Percentiles rank a stretch among this genome's conserved stretches.
Conservation (phyloP, 1,284 basidiomycete species). For the Pseudozyma tsukubaensis region DNA sequence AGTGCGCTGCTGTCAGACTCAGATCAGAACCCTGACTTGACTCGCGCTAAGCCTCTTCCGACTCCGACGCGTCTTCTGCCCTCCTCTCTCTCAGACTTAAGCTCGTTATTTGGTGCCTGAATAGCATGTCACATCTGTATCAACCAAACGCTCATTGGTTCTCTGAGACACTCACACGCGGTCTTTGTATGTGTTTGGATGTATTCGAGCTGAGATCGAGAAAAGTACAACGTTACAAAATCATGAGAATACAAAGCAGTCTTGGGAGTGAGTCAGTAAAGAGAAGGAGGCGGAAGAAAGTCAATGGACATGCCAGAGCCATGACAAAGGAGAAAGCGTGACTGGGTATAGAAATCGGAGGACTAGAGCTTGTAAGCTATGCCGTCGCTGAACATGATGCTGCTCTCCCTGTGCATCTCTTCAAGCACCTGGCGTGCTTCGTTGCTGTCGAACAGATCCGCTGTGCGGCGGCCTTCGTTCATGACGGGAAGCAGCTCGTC, state of each 20-base stretch:
- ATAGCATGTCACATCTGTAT: too few relatives aligned
- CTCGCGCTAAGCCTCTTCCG: too few relatives aligned
- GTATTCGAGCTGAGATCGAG: not conserved
- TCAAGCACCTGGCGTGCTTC: constrained; percentile 76
- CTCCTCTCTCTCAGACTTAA: too few relatives aligned
- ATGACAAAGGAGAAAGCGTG: too few relatives aligned
- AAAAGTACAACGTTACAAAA: constrained; percentile 8
- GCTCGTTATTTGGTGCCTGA: too few relatives aligned
- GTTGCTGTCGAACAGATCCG: constrained; percentile 79
- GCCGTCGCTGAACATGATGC: constrained; percentile 78
- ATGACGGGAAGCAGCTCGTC: constrained; percentile 79
- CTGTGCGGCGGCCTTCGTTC: constrained; percentile 80
- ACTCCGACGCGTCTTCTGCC: too few relatives aligned
- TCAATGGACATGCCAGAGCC: too few relatives aligned
- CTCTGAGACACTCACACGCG: too few relatives aligned
- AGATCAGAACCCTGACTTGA: too few relatives aligned
- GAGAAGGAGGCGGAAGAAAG: not conserved
- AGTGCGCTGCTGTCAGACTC: too few relatives aligned
- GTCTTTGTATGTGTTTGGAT: not conserved
- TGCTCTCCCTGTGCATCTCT: constrained; percentile 82
- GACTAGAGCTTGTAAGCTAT: constrained; percentile 48
- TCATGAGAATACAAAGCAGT: constrained; percentile 6
- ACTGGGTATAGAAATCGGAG: constrained; percentile 17
- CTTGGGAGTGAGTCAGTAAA: not conserved
- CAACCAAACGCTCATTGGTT: too few relatives aligned